These are phyloP conservation scores for Sugiyamaella qingdaonensis DNA, from an alignment of 805 yeast genomes.

Conservation along the genomic window DNA sequence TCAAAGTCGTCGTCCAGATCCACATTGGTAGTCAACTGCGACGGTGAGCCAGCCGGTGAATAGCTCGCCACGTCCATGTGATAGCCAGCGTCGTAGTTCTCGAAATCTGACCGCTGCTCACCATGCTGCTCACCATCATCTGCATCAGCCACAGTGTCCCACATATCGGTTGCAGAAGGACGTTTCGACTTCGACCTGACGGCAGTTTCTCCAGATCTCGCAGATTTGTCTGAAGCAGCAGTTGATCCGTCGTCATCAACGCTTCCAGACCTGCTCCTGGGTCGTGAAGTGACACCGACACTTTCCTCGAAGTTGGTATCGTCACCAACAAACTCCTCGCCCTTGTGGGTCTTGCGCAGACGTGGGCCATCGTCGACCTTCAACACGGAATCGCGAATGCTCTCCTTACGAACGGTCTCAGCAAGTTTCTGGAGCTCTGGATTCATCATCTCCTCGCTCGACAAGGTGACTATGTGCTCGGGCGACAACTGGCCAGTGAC, in stretches of 20 bases:
- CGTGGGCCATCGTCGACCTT: conserved; percentile 57
- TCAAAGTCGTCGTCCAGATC: conserved; percentile 33
- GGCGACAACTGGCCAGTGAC: conserved; percentile 51
- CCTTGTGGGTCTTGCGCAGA: conserved; percentile 78
- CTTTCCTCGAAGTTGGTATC: conserved; percentile 35
- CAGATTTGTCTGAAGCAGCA: neutral
- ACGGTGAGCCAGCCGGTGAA: conserved; percentile 17
- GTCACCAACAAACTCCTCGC: conserved; percentile 73
- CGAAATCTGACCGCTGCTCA: conserved; percentile 7
- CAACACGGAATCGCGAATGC: conserved; percentile 63
- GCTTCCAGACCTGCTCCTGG: neutral
- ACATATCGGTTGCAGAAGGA: neutral
- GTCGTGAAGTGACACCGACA: neutral
- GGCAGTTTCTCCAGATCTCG: neutral
- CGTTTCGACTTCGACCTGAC: neutral
- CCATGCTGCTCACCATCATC: neutral
- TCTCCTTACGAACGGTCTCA: conserved; percentile 64
- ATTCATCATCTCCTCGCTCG: conserved; percentile 72
- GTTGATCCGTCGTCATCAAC: conserved; percentile 12
- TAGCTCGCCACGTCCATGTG: conserved; percentile 18
- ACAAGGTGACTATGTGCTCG: conserved; percentile 55
- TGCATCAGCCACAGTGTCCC: neutral
- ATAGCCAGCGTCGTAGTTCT: conserved; percentile 7
- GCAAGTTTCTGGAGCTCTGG: conserved; percentile 70
- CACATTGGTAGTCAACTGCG: neutral